phyloP scores from a whole-genome alignment of 75 land plant species.

The Pinus taeda region DNA sequence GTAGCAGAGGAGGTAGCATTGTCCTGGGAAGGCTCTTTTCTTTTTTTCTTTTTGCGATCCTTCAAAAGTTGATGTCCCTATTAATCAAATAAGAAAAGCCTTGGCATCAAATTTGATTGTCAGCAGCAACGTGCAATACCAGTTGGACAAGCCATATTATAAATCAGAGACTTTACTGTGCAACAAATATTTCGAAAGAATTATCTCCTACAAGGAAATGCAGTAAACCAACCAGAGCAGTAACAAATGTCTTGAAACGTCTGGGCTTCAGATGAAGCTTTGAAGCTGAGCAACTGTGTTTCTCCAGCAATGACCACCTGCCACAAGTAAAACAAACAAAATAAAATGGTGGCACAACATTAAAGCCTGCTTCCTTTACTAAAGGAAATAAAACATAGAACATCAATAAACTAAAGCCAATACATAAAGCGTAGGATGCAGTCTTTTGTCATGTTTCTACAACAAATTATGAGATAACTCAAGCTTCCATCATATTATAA shows the following conservation, averaged over 20 bases:
- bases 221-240: constrained; percentile 65
- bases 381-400: neutral
- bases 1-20: constrained; percentile 19
- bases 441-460: too few species aligned
- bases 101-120: neutral
- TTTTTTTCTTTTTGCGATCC: constrained; percentile 59
- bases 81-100: constrained; percentile 8
- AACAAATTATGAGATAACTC: too few species aligned
- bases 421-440: neutral
- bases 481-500: too few species aligned
- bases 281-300: constrained; percentile 82
- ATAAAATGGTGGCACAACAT: neutral
- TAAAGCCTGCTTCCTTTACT: constrained; percentile 5
- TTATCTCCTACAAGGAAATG: neutral
- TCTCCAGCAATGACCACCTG: constrained; percentile 95
- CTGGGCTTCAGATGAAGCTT: constrained; percentile 86
- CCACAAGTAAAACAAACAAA: neutral
- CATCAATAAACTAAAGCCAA: neutral
- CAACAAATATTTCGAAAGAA: neutral
- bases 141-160: neutral
- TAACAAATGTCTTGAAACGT: constrained; percentile 73
- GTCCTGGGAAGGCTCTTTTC: constrained; percentile 24
- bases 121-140: neutral
- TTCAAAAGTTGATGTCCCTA: constrained; percentile 80
- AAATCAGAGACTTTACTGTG: neutral